phyloP scores from a whole-genome alignment of 768 basidiomycete genomes.

The Harrya chromipes region DNA sequence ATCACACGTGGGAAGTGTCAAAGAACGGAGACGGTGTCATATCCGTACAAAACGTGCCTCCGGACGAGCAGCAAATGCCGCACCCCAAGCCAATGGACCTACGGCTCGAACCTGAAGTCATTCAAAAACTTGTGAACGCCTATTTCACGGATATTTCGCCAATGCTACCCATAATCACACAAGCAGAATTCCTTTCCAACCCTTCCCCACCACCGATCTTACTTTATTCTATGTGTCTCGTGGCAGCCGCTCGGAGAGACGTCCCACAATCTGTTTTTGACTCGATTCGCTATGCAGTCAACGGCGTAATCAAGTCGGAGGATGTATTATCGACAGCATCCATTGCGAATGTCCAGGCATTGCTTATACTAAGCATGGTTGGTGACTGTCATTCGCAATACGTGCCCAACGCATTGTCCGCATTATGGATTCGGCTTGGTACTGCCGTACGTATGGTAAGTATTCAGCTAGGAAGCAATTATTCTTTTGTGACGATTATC shows the following conservation, averaged over 20 bases:
- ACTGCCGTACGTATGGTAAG: constrained; percentile 88
- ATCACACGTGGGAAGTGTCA: constrained; percentile 85
- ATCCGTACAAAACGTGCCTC: constrained; percentile 62
- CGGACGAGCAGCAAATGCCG: constrained; percentile 51
- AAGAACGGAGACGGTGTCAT: constrained; percentile 87
- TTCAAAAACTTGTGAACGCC: constrained; percentile 83
- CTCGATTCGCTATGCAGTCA: constrained; percentile 83
- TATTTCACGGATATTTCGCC: constrained; percentile 90
- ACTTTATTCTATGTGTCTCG: constrained; percentile 91
- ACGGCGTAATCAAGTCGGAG: constrained; percentile 80
- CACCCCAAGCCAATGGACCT: constrained; percentile 66
- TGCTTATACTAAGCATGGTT: constrained; percentile 82
- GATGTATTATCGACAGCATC: constrained; percentile 88
- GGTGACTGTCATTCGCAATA: constrained; percentile 90
- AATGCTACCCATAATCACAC: constrained; percentile 85
- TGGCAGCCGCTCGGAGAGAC: constrained; percentile 83
- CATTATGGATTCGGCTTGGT: constrained; percentile 83
- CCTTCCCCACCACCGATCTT: constrained; percentile 75
- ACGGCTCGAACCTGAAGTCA: constrained; percentile 71
- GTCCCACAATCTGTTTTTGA: constrained; percentile 87
- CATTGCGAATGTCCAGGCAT: constrained; percentile 82
- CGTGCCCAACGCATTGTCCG: constrained; percentile 81
- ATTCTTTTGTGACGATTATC: constrained; percentile 13
- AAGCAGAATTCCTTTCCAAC: constrained; percentile 79
- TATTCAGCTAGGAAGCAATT: constrained; percentile 12